Evolutionary conservation across 768 basidiomycete species (phyloP).

Genomic region (Trametes cubensis): DNA sequence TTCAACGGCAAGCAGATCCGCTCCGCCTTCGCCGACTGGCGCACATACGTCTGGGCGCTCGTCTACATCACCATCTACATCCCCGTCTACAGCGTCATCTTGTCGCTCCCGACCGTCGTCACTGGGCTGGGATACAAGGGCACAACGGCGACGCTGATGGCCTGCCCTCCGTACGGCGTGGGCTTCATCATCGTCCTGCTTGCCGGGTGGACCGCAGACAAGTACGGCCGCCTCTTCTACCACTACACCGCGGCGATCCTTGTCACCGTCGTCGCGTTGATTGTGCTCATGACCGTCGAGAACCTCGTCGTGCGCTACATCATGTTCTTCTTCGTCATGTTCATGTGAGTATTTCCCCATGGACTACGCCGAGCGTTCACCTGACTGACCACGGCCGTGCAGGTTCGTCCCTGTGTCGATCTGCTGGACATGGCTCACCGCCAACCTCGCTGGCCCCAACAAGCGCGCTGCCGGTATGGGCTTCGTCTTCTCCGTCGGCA

Average conservation of each 20-base stretch:
- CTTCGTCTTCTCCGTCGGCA: constrained; percentile 37
- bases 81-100: constrained; percentile 45
- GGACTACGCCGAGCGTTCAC: neutral
- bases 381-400: neutral
- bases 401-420: constrained; percentile 36
- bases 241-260: constrained; percentile 29
- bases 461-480: constrained; percentile 38
- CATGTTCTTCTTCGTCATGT: constrained; percentile 40
- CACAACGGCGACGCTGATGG: constrained; percentile 62
- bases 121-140: constrained; percentile 59
- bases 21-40: constrained; percentile 42
- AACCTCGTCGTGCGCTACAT: constrained; percentile 35
- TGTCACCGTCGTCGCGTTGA: constrained; percentile 33
- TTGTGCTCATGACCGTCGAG: constrained; percentile 35
- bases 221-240: constrained; percentile 29
- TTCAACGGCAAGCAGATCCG: constrained; percentile 43
- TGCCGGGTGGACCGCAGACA: constrained; percentile 32
- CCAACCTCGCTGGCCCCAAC: constrained; percentile 33
- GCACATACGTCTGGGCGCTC: constrained; percentile 42
- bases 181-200: constrained; percentile 35
- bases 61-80: constrained; percentile 50
- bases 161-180: constrained; percentile 49
- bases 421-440: constrained; percentile 33
- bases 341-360: constrained; percentile 31
- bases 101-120: constrained; percentile 77